These are phyloP conservation scores for Xylaria bambusicola DNA, from an alignment of 495 filamentous ascomycete genomes.

Conservation along the genomic window DNA sequence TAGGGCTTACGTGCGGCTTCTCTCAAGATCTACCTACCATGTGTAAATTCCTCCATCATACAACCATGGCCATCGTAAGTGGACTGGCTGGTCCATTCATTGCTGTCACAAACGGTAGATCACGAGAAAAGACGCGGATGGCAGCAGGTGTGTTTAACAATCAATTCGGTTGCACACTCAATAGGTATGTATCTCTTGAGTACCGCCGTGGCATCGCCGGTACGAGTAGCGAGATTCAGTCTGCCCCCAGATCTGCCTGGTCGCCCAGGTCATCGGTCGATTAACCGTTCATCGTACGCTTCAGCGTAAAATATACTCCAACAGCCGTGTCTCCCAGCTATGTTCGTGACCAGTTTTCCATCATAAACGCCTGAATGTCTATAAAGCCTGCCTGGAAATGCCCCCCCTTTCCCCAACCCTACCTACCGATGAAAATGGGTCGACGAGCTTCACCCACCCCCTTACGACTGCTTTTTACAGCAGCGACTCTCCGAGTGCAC, in stretches of 20 bases:
- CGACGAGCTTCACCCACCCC: too few species aligned
- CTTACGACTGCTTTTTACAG: conserved; percentile 55
- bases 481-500: conserved; percentile 87
- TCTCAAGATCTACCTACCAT: too few species aligned
- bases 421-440: too few species aligned
- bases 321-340: background rate
- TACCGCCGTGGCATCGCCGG: background rate
- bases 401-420: background rate
- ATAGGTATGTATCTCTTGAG: too few species aligned
- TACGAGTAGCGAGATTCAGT: background rate
- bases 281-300: background rate
- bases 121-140: too few species aligned
- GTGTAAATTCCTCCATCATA: too few species aligned
- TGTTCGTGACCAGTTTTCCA: conserved; percentile 3
- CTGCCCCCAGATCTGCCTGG: background rate
- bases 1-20: too few species aligned
- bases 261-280: background rate
- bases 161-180: too few species aligned
- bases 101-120: too few species aligned
- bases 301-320: background rate
- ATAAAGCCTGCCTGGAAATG: background rate
- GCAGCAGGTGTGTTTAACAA: too few species aligned
- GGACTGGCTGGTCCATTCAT: too few species aligned
- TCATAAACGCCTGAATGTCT: conserved; percentile 13
- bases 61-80: too few species aligned